These are phyloP conservation scores for Solanum chilense DNA, from an alignment of 257 asterid species.

Conservation along the genomic window DNA sequence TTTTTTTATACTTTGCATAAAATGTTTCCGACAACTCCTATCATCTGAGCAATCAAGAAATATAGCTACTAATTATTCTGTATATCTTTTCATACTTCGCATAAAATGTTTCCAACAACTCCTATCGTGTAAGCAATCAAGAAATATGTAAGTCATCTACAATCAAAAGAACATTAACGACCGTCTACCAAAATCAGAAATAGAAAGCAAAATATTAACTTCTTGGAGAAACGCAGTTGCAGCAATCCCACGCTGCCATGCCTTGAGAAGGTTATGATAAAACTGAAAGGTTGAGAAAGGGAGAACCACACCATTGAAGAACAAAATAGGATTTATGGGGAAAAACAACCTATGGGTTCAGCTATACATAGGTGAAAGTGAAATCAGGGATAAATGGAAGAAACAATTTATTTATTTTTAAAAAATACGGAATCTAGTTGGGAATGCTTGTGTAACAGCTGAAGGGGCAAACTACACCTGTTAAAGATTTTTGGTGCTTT, in stretches of 20 bases:
- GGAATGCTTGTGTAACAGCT: neutral
- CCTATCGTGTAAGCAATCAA: neutral
- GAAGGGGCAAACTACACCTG: neutral
- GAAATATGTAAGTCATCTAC: neutral
- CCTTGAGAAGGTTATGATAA: neutral
- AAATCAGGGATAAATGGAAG: neutral
- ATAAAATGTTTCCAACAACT: neutral
- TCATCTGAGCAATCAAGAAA: neutral
- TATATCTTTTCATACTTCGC: neutral
- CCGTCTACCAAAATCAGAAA: neutral
- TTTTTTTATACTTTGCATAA: neutral
- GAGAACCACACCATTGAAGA: neutral
- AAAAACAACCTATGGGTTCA: neutral
- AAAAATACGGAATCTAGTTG: neutral
- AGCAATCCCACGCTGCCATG: neutral
- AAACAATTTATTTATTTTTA: neutral
- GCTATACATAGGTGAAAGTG: neutral
- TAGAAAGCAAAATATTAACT: neutral
- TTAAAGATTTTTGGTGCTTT: neutral
- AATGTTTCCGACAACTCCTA: neutral
- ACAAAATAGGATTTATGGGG: neutral
- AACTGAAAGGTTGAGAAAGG: neutral
- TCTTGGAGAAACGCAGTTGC: neutral
- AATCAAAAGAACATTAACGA: neutral
- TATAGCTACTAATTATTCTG: neutral